A percentile compares a stretch with the other conserved stretches of the same genome.
Evolutionary conservation across 345 rosid genomes (phyloP).

Genomic region (Raphanus sativus): DNA sequence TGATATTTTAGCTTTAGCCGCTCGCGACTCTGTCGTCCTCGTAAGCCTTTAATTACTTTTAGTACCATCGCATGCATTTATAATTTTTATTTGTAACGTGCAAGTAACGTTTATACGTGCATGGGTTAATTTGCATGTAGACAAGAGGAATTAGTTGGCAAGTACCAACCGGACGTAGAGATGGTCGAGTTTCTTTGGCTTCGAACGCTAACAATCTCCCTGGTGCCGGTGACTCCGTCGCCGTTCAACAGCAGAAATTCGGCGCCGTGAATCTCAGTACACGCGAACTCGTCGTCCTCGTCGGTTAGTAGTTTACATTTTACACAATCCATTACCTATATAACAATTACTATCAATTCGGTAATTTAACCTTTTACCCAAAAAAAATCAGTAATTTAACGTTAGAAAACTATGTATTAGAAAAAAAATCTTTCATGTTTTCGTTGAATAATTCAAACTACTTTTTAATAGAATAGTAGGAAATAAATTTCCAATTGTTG

Average conservation of each 20-base stretch:
- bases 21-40: slow-evolving; percentile 53
- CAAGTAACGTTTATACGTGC: slow-evolving; percentile 23
- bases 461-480: background rate
- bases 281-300: slow-evolving; percentile 55
- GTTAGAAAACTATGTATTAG: too few species aligned
- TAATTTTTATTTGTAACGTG: background rate
- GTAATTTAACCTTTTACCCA: background rate
- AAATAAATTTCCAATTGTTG: too few species aligned
- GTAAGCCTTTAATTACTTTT: slow-evolving; percentile 18
- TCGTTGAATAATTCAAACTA: background rate
- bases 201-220: slow-evolving; percentile 42
- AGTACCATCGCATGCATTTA: background rate
- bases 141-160: slow-evolving; percentile 47
- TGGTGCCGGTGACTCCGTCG: slow-evolving; percentile 42
- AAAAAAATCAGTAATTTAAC: too few species aligned
- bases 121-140: slow-evolving; percentile 40
- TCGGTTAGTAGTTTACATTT: slow-evolving; percentile 31
- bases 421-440: background rate
- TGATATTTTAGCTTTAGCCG: slow-evolving; percentile 53
- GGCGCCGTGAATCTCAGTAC: slow-evolving; percentile 36
- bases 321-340: background rate
- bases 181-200: slow-evolving; percentile 48
- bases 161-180: slow-evolving; percentile 57
- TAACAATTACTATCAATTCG: background rate
- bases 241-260: slow-evolving; percentile 47